Conservation (phyloP, 345 rosid species). For the Linum tenue region DNA sequence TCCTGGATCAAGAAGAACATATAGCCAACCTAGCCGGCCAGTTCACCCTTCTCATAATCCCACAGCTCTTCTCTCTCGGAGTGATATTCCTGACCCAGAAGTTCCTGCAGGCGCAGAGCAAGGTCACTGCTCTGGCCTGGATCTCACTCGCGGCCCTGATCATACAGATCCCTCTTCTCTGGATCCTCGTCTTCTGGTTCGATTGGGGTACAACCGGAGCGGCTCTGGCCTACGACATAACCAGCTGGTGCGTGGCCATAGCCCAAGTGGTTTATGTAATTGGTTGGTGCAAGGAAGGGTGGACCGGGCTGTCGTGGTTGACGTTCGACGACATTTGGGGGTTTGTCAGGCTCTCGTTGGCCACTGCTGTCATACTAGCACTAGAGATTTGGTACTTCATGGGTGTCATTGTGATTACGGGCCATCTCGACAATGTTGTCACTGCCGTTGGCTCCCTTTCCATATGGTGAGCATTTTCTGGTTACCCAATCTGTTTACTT, state of each 20-base stretch:
- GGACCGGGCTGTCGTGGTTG: slow-evolving; percentile 51
- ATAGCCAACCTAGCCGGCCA: slow-evolving; percentile 51
- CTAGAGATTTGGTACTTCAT: slow-evolving; percentile 79
- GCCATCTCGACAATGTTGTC: slow-evolving; percentile 62
- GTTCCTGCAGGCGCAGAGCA: slow-evolving; percentile 83
- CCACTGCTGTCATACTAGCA: slow-evolving; percentile 79
- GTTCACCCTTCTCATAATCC: slow-evolving; percentile 45
- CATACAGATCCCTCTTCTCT: slow-evolving; percentile 35
- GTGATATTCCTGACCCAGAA: slow-evolving; percentile 52
- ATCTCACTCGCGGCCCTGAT: slow-evolving; percentile 38
- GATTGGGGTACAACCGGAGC: slow-evolving; percentile 57
- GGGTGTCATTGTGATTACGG: slow-evolving; percentile 64
- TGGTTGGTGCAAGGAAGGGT: slow-evolving; percentile 54
- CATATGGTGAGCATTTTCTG: slow-evolving; percentile 34
- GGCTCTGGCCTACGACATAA: slow-evolving; percentile 48
- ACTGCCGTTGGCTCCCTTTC: slow-evolving; percentile 69
- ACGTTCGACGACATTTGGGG: slow-evolving; percentile 71
- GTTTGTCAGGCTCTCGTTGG: slow-evolving; percentile 64
- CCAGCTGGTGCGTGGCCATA: slow-evolving; percentile 36
- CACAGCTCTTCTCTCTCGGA: slow-evolving; percentile 58
- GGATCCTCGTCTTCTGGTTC: slow-evolving; percentile 37
- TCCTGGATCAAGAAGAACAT: slow-evolving; percentile 47
- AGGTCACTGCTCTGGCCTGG: slow-evolving; percentile 46
- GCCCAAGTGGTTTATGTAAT: slow-evolving; percentile 45
- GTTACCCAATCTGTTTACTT: not conserved